Evolutionary conservation across 1,284 basidiomycete species (phyloP), one percentile per base, ranked within the genome.

Genomic region (Megacollybia platyphylla): DNA sequence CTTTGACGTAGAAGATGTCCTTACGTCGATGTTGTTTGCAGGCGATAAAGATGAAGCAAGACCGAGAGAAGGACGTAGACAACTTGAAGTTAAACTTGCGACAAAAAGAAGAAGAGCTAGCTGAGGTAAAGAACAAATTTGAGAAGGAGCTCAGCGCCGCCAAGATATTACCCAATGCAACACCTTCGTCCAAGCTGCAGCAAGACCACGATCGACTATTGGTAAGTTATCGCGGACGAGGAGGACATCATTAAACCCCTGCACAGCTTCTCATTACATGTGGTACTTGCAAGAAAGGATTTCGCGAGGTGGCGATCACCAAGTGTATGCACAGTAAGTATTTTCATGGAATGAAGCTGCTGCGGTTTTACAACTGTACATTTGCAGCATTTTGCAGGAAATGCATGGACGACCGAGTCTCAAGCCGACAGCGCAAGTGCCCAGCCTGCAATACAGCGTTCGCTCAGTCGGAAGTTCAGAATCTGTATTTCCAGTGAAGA

Each of bases 281-380:
- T 62, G 91, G 89, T 17, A 90, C 87, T 7, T 99, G 94, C 65
- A 79, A 81, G 49, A 70, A 78, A 48, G 74, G 83, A 47, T 85
- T 94, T 63, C 85, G 93, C 42, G 78, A 82, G 48, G 86, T 87
- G 29, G 79, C 93, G 46, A 79, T 99, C 52, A 86, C 80, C 20
- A 93, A 93, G 59, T 99, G 94, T 68, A 81, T 88, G 76, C 93
- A 97, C 59, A 89, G 89, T 92, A 58, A 54, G 87, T 76, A 39
- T 24, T 36, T 32, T 37, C 28, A 24, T 24, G 20, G 20, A 24
- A 24, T 24, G 20, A 24, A 24, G 20, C 20, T 31, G 10, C 27
- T 9, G 31, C 38, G 4, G 42, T 36, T 29, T 44, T n/a, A 29
- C 27, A 41, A 28, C 28, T 44, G n/a, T 40, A 15, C 20, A 17